phyloP scores from a whole-genome alignment of 331 rosid species.

The Quercus phellos region DNA sequence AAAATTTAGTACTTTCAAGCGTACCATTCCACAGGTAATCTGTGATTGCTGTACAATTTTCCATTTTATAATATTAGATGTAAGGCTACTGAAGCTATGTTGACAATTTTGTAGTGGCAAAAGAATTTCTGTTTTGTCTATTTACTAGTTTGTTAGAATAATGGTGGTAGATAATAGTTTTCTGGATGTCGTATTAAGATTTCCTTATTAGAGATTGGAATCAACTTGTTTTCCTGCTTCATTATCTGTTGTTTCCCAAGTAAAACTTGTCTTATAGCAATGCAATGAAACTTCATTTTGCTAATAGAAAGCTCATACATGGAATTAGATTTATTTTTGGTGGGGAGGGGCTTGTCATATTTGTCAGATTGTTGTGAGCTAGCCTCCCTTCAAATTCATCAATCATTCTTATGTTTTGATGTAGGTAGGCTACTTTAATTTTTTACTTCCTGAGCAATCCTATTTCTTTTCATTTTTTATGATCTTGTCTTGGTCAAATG shows the following conservation, averaged over 20 bases:
- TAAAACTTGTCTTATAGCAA: not conserved
- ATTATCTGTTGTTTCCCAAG: not conserved
- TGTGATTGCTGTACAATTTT: not conserved
- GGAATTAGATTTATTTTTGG: not conserved
- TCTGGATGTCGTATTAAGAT: not conserved
- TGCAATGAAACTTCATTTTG: not conserved
- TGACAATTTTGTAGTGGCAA: too few species aligned
- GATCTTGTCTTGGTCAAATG: not conserved
- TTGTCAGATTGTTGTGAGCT: not conserved
- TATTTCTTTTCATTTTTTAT: slow-evolving; percentile 14
- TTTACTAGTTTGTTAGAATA: too few species aligned
- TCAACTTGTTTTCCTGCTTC: not conserved
- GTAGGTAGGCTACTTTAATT: slow-evolving; percentile 4
- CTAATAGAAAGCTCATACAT: not conserved
- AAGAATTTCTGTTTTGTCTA: too few species aligned
- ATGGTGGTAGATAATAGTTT: not conserved
- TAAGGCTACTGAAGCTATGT: too few species aligned
- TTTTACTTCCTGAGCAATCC: not conserved
- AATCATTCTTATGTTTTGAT: not conserved
- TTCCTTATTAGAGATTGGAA: not conserved
- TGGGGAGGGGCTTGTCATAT: not conserved
- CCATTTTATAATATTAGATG: not conserved
- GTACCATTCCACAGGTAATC: slow-evolving; percentile 90
- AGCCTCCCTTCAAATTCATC: not conserved
- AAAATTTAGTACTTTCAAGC: slow-evolving; percentile 91